Percentiles rank a stretch among this genome's conserved stretches.
Conservation (phyloP, 1,284 basidiomycete species). For the Microbotryomycetes sp. region DNA sequence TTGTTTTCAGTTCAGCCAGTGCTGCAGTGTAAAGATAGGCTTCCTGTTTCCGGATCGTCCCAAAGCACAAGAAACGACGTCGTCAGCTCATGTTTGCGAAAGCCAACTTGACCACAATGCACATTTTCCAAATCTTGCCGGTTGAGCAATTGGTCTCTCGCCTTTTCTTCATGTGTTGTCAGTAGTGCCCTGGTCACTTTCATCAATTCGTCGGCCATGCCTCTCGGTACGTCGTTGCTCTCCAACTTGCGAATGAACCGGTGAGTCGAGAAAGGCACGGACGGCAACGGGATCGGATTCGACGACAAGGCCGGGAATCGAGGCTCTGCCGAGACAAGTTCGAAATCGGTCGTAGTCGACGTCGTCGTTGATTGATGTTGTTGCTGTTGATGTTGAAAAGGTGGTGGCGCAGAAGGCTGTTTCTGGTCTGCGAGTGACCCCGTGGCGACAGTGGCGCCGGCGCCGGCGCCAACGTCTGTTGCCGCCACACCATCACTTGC, state of each 20-base stretch:
- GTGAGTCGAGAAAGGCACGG: conserved; percentile 35
- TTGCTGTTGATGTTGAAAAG: not conserved
- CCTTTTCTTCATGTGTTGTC: conserved; percentile 64
- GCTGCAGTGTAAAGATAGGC: conserved; percentile 94
- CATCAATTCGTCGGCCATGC: conserved; percentile 54
- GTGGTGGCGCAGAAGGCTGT: no score
- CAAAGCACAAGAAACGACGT: no score
- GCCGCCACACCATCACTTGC: no score
- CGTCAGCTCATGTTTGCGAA: no score
- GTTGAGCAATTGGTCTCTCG: conserved; percentile 65
- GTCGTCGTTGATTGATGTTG: not conserved
- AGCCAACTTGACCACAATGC: no score
- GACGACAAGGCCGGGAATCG: conserved; percentile 21
- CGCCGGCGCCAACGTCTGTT: no score
- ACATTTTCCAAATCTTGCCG: conserved; percentile 87
- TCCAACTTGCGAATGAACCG: conserved; percentile 30
- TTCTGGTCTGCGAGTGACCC: no score
- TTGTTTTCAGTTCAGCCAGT: conserved; percentile 80
- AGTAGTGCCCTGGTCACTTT: conserved; percentile 73
- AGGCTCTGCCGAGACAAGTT: conserved; percentile 10
- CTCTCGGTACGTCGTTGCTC: conserved; percentile 7
- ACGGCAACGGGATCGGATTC: conserved; percentile 20
- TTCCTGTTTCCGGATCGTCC: conserved; percentile 52
- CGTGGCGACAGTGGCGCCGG: no score
- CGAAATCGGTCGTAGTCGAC: not conserved